These are phyloP conservation scores for Hypoxylon crocopeplum DNA, from an alignment of 495 filamentous ascomycete genomes.

Conservation along the genomic window DNA sequence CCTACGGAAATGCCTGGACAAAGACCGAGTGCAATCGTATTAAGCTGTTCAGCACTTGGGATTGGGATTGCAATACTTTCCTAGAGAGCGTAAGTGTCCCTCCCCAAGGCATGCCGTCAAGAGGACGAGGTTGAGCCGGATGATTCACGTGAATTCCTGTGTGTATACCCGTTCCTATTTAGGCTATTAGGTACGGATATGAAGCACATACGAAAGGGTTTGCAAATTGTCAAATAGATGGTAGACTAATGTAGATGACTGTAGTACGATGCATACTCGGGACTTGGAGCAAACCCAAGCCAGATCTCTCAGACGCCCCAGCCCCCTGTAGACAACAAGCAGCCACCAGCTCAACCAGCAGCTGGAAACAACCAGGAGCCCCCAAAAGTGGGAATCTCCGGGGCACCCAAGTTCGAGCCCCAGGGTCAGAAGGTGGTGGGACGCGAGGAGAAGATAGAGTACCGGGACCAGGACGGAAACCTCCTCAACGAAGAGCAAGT, in stretches of 20 bases:
- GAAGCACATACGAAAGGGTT: background rate
- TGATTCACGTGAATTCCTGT: conserved; percentile 9
- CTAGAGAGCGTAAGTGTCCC: conserved; percentile 76
- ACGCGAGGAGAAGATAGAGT: conserved; percentile 87
- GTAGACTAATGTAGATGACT: conserved; percentile 29
- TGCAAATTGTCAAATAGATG: conserved; percentile 6
- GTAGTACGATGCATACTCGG: conserved; percentile 53
- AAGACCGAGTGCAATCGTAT: conserved; percentile 81
- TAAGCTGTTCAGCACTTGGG: conserved; percentile 89
- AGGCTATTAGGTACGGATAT: conserved; percentile 14
- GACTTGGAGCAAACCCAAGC: conserved; percentile 38
- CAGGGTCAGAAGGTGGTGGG: conserved; percentile 63
- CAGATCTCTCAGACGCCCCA: conserved; percentile 44
- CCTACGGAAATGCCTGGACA: conserved; percentile 96
- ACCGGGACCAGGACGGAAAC: conserved; percentile 93
- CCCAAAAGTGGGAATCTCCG: conserved; percentile 48
- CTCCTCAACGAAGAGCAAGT: conserved; percentile 84
- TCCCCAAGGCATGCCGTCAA: conserved; percentile 44
- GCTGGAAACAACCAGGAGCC: conserved; percentile 30
- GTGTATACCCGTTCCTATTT: conserved; percentile 9
- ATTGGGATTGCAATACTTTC: conserved; percentile 97
- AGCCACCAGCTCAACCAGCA: conserved; percentile 30
- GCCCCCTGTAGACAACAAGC: conserved; percentile 33
- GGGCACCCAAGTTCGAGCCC: conserved; percentile 48
- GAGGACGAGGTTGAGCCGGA: conserved; percentile 36